Evolutionary conservation across 306 rosid species (phyloP), one percentile per base, ranked within the genome.

Genomic region (Begonia peltatifolia): DNA sequence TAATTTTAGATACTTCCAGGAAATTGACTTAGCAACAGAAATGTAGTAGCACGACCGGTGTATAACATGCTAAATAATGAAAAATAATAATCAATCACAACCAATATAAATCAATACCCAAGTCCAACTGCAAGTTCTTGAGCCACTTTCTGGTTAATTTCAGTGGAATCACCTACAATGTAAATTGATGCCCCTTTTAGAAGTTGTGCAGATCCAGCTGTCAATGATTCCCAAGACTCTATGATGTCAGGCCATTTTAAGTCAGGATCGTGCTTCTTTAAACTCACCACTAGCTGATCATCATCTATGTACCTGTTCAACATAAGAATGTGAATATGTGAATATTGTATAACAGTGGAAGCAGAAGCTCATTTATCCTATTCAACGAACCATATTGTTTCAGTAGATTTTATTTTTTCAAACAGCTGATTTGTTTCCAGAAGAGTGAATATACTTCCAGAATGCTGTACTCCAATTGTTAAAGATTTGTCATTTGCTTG

Each of bases 181-280:
- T 76, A 83, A 62, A 90, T 83, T 3, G 99, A 79, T 7, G 99
- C 46, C 53, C 93, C 95, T 71, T 83, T 80, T 68, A 81, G 56
- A 71, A 90, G 80, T 56, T 90, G 94, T 25, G 80, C 13, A 44
- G 82, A 83, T 60, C 92, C 95, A 14, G 64, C 79, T 22, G 82
- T 59, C 48, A 90, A 79, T 43, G 99, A 90, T 16, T 86, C 94
- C 99, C 95, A 90, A 7, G 95, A 83, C 66, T 86, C 84, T 55
- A 60, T 50, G 56, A 90, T 79, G 54, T 86, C 94, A 11, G 94
- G 99, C 99, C 99, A 86, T 73, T 83, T 83, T 73, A 86, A 68
- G 56, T 79, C 88, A 4, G 92, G 86, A 61, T 90, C 84, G 35
- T 83, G 92, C 75, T 90, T 86, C 87, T 86, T 90, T 69, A 81